A percentile compares a stretch with the other conserved stretches of the same genome.
phyloP scores from a whole-genome alignment of 2,329 filamentous ascomycete species.

The Trichophaea hybrida region DNA sequence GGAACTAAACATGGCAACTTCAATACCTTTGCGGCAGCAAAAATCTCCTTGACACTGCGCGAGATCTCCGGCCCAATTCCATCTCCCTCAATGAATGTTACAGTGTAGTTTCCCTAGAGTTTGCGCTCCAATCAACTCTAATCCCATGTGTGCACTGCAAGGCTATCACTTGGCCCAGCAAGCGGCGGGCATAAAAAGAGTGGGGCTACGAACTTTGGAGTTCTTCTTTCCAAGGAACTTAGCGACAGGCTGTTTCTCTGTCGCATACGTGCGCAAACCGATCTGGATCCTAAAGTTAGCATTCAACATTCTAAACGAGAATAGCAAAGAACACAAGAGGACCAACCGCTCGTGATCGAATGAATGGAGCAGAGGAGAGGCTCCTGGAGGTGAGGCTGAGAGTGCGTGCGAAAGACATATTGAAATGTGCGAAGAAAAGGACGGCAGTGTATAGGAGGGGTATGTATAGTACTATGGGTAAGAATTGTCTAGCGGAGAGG shows the following conservation, averaged over 20 bases:
- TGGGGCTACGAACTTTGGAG: conserved; percentile 53
- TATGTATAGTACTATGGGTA: no score
- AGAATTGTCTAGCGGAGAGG: no score
- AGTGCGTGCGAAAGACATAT: conserved; percentile 7
- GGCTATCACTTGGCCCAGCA: background rate
- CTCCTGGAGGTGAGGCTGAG: conserved; percentile 1
- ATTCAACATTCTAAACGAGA: background rate
- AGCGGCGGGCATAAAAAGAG: conserved; percentile 23
- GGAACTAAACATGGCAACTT: background rate
- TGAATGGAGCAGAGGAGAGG: conserved; percentile 3
- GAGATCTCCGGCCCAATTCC: conserved; percentile 97
- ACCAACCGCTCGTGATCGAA: conserved; percentile 1
- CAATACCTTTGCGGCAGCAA: conserved; percentile 75
- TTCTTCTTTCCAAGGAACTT: conserved; percentile 89
- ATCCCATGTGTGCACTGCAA: background rate
- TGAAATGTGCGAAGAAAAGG: background rate
- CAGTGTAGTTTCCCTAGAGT: conserved; percentile 74
- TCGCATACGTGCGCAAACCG: conserved; percentile 2
- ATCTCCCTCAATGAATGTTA: conserved; percentile 96
- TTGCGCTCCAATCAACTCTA: background rate
- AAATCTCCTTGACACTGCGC: conserved; percentile 97
- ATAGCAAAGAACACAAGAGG: background rate
- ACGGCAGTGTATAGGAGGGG: no score
- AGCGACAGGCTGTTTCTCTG: conserved; percentile 40
- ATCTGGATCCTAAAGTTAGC: background rate